Conservation (phyloP, 2,329 filamentous ascomycete species). For the Alternaria consortialis region DNA sequence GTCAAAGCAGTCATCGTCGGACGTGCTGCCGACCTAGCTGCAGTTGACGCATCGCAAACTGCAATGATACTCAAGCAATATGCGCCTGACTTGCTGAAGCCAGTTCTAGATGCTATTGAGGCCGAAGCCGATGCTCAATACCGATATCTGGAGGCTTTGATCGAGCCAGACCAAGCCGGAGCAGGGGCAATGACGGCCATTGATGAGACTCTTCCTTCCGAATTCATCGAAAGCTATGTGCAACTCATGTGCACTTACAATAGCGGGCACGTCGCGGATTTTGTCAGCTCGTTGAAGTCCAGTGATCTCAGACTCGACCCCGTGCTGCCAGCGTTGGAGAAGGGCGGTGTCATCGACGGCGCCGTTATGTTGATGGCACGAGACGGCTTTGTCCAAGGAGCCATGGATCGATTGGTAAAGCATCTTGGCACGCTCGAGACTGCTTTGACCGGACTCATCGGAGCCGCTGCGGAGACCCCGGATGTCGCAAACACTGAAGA, state of each 20-base stretch:
- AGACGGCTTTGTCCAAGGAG: conserved; percentile 82
- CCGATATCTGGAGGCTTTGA: conserved; percentile 76
- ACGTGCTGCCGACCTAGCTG: conserved; percentile 72
- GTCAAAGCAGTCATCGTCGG: conserved; percentile 72
- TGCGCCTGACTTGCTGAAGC: conserved; percentile 71
- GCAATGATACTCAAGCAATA: conserved; percentile 71
- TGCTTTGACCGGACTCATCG: conserved; percentile 76
- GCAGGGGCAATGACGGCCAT: conserved; percentile 10
- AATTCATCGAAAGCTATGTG: conserved; percentile 83
- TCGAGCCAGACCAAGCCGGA: conserved; percentile 66
- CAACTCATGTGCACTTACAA: conserved; percentile 91
- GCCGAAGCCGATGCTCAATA: conserved; percentile 73
- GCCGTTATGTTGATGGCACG: conserved; percentile 89
- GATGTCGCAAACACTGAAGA: conserved; percentile 68
- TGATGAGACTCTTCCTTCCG: conserved; percentile 53
- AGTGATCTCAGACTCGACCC: conserved; percentile 81
- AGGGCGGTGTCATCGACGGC: conserved; percentile 88
- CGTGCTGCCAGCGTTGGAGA: conserved; percentile 86
- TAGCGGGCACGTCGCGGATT: conserved; percentile 82
- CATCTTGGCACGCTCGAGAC: conserved; percentile 83
- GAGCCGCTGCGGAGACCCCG: conserved; percentile 65
- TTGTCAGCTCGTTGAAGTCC: conserved; percentile 77
- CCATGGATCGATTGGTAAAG: conserved; percentile 83
- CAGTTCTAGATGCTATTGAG: conserved; percentile 69
- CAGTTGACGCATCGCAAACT: conserved; percentile 70